Conservation (phyloP, 1,139 yeast species). For the Debaryomyces udenii region DNA sequence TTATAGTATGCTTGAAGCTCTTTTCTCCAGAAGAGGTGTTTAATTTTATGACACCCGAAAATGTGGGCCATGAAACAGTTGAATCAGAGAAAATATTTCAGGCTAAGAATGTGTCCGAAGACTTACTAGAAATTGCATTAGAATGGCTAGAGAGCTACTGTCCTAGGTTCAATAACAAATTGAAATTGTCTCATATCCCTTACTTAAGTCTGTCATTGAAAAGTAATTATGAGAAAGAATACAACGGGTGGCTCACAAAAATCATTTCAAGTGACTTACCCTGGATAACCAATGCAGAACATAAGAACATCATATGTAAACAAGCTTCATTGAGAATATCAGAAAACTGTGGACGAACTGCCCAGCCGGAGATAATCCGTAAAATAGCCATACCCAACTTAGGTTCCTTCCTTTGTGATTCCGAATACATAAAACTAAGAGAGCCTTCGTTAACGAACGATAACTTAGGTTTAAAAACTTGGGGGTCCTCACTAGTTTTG, state of each 20-base stretch:
- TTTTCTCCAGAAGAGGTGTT: conserved; percentile 55
- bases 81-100: conserved; percentile 18
- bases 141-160: conserved; percentile 46
- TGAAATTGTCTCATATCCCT: conserved; percentile 32
- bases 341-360: conserved; percentile 85
- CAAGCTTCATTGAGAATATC: conserved; percentile 69
- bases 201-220: conserved; percentile 28
- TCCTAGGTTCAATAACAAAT: conserved; percentile 31
- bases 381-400: conserved; percentile 43
- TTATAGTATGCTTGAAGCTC: conserved; percentile 49
- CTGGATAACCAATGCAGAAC: conserved; percentile 46
- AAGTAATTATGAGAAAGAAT: conserved; percentile 24
- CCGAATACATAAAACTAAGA: conserved; percentile 46
- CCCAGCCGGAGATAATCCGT: conserved; percentile 72
- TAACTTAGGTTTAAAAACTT: conserved; percentile 86
- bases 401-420: conserved; percentile 15
- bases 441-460: conserved; percentile 91
- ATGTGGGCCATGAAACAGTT: conserved; percentile 13
- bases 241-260: conserved; percentile 64
- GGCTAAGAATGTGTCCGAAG: conserved; percentile 23
- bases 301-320: conserved; percentile 48
- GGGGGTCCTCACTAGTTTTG: conserved; percentile 88
- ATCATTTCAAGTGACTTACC: conserved; percentile 59
- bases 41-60: conserved; percentile 45
- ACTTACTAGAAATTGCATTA: conserved; percentile 27